Base-by-base conservation (phyloP, 805 yeast species). In the Suhomyces sp. region DNA sequence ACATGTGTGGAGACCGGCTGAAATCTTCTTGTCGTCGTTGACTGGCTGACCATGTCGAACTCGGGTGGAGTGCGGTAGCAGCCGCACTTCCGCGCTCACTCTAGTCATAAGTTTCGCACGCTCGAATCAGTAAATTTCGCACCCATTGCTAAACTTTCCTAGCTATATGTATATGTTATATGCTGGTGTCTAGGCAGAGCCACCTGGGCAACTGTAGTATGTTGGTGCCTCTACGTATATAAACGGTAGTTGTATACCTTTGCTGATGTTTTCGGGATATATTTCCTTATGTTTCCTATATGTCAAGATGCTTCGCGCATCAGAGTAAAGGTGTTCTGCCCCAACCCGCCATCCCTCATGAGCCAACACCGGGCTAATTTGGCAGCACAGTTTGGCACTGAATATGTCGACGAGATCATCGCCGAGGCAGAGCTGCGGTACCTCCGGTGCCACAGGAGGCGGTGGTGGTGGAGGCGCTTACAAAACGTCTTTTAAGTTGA, bases 401-500 rank as follows among this genome's bases (percentile, higher is more conserved):
- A 46, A 2, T 7, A 22, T 8, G 48, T 46, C 19, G 40, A 29
- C 10, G 27, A 31, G 15, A 29, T 46, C 9, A 8, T 27, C 7
- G 27, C 19, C 13, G 50, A 40, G 22, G 36, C 44, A 5, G 46
- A 48, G 22, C 12, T 36, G 40, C 45, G 49, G 31, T 38, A 47
- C 33, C 24, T 10, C 2, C 42, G 23, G 42, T 24, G 42, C 15
- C 38, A 31, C 46, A 27, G 13, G 10, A 40, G 26, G 47, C 48
- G 38, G 6, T 19, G 24, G 22, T 38, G 42, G 42, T 19, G 42
- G 42, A 19, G 17, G 24, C 42, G 45, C 33, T 47, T 56, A 67
- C 44, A 84, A 68, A 9, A 83, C 83, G 54, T 88, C 92, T 65
- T 86, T 86, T 62, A 89, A 70, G 56, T 76, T 84, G 41, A 88